These are phyloP conservation scores for Chrysanthemum seticuspe DNA, from an alignment of 129 eudicot species.

Conservation along the genomic window DNA sequence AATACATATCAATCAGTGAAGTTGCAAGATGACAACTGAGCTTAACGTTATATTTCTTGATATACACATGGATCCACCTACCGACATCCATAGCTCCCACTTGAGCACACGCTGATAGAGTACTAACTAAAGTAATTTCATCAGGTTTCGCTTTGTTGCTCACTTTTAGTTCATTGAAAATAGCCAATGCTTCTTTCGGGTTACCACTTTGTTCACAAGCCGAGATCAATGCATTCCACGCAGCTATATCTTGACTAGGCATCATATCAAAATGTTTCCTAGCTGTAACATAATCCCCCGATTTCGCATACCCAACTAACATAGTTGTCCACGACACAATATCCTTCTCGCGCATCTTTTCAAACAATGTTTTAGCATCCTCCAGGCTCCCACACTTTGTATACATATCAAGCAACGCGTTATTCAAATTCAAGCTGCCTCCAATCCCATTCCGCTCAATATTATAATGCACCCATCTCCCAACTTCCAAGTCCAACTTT, in stretches of 20 bases:
- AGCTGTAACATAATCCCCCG: constrained; percentile 51
- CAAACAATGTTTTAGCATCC: constrained; percentile 57
- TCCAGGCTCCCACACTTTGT: constrained; percentile 56
- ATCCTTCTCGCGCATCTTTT: constrained; percentile 57
- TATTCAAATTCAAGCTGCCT: constrained; percentile 40
- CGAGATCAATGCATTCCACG: constrained; percentile 77
- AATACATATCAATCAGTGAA: constrained; percentile 70
- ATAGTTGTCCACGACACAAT: constrained; percentile 68
- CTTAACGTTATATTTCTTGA: constrained; percentile 49
- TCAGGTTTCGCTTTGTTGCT: constrained; percentile 51
- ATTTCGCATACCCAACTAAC: constrained; percentile 66
- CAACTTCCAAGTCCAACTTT: constrained; percentile 50
- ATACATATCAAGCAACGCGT: constrained; percentile 77
- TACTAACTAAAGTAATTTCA: constrained; percentile 51
- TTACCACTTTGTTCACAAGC: constrained; percentile 66
- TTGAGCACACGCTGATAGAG: constrained; percentile 72
- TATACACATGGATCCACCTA: constrained; percentile 61
- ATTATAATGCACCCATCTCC: constrained; percentile 56
- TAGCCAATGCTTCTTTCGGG: constrained; percentile 64
- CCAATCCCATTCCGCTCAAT: constrained; percentile 44
- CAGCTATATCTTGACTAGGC: constrained; percentile 66
- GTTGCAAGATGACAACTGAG: constrained; percentile 47
- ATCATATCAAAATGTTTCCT: constrained; percentile 42
- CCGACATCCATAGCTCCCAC: constrained; percentile 68
- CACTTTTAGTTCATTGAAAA: constrained; percentile 57